Base-by-base conservation (phyloP, 2,329 filamentous ascomycete species). In the Nannizzia gypsea region DNA sequence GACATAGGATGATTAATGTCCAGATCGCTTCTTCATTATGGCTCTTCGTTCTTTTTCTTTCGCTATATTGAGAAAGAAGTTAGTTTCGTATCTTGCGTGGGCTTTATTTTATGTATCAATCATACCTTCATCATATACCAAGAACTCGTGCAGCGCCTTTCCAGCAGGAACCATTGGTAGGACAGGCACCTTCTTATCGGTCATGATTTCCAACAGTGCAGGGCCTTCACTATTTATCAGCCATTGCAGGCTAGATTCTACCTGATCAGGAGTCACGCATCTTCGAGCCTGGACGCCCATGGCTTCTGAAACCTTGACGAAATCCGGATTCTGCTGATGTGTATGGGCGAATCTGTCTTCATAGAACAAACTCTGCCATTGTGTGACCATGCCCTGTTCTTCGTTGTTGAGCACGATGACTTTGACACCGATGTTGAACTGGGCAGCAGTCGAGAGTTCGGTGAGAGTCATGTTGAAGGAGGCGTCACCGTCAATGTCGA, bases 391-490 rank as follows among this genome's bases (percentile, higher is more conserved):
- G 59, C 92, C 92, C 77, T 96, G 92, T 76, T 97, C 90, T 74
- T 95, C 90, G 74, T 96, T 99, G 80, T 97, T 97, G 60, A 99
- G 76, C 26, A 97, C 81, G 67, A 97, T 90, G 62, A 97, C 82
- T 82, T 97, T 97, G 74, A 95, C 86, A 65, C 89, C 91, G 72
- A 97, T 96, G 77, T 93, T 89, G 80, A 97, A 97, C 76, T 99
- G 91, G 6, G 88, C 84, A 46, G 91, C 91, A 1, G 92, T 96
- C 52, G 88, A 89, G 58, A 99, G 84, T 77, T 99, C 93, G 1
- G 92, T 96, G 62, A 96, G 81, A 4, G 93, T 97, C 93, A 99
- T 97, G 81, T 90, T 89, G 80, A 99, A 97, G 2, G 91, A 96
- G n/a, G 92, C 93, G 72, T 97, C 93, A 63, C 93, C 93, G 72